Percentiles rank a stretch among this genome's conserved stretches.
phyloP scores from a whole-genome alignment of 768 basidiomycete species.

The Psilocybe tampanensis region DNA sequence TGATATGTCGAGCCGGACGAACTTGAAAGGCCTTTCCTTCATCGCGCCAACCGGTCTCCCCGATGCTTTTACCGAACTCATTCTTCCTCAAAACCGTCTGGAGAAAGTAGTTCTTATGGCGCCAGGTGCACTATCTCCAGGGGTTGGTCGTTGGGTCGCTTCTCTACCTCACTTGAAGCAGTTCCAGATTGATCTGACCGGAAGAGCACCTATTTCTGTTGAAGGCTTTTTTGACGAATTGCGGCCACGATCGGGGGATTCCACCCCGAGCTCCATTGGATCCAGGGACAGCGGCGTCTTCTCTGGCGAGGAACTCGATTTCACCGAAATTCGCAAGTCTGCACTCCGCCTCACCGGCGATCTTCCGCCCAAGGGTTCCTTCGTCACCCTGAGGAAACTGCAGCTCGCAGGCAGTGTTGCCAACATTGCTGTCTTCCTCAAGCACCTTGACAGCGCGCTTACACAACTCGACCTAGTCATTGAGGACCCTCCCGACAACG shows the following conservation, averaged over 20 bases:
- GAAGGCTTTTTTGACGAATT: constrained; percentile 82
- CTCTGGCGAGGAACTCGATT: constrained; percentile 77
- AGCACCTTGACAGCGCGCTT: constrained; percentile 66
- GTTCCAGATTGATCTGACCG: constrained; percentile 73
- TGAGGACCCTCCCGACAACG: constrained; percentile 75
- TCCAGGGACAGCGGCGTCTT: constrained; percentile 80
- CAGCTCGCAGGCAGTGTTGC: constrained; percentile 71
- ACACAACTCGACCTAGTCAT: constrained; percentile 73
- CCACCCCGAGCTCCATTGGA: constrained; percentile 66
- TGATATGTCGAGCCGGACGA: constrained; percentile 63
- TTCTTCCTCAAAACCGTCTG: constrained; percentile 58
- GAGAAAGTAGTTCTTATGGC: constrained; percentile 69
- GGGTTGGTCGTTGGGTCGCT: constrained; percentile 75
- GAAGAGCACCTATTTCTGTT: constrained; percentile 66
- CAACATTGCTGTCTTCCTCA: constrained; percentile 73
- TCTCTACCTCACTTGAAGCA: constrained; percentile 61
- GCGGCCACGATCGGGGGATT: constrained; percentile 62
- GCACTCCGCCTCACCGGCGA: constrained; percentile 66
- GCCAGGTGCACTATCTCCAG: constrained; percentile 72
- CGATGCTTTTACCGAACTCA: constrained; percentile 68
- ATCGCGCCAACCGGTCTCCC: constrained; percentile 70
- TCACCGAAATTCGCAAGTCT: constrained; percentile 74
- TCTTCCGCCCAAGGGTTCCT: constrained; percentile 55
- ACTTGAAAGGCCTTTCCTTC: constrained; percentile 70
- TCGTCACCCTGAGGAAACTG: constrained; percentile 58